A percentile compares a stretch with the other conserved stretches of the same genome.
Evolutionary conservation across 177 flowering plant species (phyloP).

Genomic region (Vitis hybrid): DNA sequence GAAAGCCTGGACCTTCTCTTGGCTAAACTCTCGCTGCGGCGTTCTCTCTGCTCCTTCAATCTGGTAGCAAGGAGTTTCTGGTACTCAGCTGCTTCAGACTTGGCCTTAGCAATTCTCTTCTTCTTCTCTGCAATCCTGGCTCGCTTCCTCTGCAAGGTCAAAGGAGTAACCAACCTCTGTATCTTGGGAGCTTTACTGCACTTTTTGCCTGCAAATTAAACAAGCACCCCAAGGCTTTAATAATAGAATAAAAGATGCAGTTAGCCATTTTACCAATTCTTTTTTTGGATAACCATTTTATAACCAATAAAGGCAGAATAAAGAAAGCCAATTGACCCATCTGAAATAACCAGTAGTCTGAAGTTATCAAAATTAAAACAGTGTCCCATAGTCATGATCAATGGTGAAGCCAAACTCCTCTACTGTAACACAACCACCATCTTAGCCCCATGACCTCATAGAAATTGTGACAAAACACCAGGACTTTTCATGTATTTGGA

Average conservation of each 20-base stretch:
- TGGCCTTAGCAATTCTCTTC: conserved; percentile 32
- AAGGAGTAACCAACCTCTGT: conserved; percentile 31
- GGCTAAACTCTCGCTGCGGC: conserved; percentile 28
- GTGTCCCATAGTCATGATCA: too few species aligned
- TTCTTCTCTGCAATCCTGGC: conserved; percentile 27
- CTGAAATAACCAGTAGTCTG: too few species aligned
- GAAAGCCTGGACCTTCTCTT: conserved; percentile 30
- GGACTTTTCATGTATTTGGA: neutral
- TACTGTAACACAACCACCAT: too few species aligned
- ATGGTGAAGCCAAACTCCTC: too few species aligned
- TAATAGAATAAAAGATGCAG: too few species aligned
- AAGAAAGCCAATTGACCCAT: too few species aligned
- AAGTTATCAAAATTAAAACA: too few species aligned
- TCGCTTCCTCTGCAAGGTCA: conserved; percentile 33
- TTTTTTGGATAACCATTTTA: too few species aligned
- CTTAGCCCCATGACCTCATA: neutral
- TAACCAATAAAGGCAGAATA: too few species aligned
- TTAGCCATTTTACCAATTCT: too few species aligned
- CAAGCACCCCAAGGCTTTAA: neutral
- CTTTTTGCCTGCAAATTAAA: conserved; percentile 20
- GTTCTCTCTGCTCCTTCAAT: conserved; percentile 29
- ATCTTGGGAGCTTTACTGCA: conserved; percentile 34
- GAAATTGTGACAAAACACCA: neutral
- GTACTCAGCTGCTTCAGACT: conserved; percentile 28
- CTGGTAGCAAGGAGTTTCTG: conserved; percentile 32